These are phyloP conservation scores for Pseudomonodictys pantanalensis DNA, from an alignment of 495 filamentous ascomycete genomes.

Conservation along the genomic window DNA sequence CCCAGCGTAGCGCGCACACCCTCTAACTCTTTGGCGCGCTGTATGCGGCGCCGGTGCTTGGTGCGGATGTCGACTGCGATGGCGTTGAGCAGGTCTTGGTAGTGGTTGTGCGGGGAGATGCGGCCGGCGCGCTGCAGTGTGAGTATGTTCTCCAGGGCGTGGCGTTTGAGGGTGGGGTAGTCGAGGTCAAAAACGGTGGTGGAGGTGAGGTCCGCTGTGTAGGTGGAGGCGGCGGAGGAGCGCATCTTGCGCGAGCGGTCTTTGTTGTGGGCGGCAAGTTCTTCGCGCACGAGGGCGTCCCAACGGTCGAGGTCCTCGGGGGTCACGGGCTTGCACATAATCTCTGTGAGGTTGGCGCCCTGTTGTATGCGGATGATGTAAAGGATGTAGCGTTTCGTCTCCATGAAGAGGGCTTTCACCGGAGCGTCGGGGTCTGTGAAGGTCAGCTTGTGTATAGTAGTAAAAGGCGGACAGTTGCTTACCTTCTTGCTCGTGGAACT, in stretches of 20 bases:
- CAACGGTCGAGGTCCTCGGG: conserved; percentile 87
- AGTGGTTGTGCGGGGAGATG: conserved; percentile 86
- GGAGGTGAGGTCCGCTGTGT: conserved; percentile 37
- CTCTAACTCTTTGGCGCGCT: conserved; percentile 86
- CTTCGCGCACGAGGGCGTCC: conserved; percentile 77
- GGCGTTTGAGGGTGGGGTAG: conserved; percentile 89
- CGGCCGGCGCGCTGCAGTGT: conserved; percentile 77
- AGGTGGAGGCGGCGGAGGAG: conserved; percentile 59
- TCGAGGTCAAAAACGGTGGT: conserved; percentile 83
- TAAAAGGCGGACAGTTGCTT: conserved; percentile 30
- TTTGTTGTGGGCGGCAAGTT: conserved; percentile 56
- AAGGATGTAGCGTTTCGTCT: conserved; percentile 93
- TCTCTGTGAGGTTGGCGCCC: conserved; percentile 87
- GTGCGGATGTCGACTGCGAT: conserved; percentile 96
- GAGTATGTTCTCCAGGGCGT: conserved; percentile 91
- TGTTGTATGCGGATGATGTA: conserved; percentile 97
- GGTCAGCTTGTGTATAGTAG: conserved; percentile 14
- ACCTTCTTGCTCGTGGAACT: conserved; percentile 82
- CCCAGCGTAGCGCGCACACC: conserved; percentile 78
- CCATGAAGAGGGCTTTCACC: conserved; percentile 89
- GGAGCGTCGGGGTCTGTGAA: conserved; percentile 78
- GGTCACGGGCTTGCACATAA: conserved; percentile 85
- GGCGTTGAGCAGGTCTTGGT: conserved; percentile 94
- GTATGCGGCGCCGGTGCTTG: conserved; percentile 87
- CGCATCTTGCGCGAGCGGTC: conserved; percentile 47